These are phyloP conservation scores for Boletellus ananas DNA, from an alignment of 768 basidiomycete genomes.

Conservation along the genomic window DNA sequence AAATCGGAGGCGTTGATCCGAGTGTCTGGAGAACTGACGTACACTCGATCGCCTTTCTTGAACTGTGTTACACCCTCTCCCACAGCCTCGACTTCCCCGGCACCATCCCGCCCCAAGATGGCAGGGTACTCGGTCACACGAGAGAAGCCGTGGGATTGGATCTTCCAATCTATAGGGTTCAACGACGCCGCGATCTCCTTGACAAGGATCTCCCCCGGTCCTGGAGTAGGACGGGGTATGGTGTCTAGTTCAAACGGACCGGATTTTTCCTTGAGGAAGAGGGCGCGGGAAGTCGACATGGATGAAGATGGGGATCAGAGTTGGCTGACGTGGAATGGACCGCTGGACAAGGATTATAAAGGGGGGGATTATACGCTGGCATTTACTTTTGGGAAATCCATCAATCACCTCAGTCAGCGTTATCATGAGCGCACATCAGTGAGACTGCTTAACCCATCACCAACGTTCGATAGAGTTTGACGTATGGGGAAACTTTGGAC, in stretches of 20 bases:
- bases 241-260: constrained; percentile 13
- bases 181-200: constrained; percentile 38
- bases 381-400: neutral
- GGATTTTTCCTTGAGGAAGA: constrained; percentile 19
- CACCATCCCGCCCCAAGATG: constrained; percentile 36
- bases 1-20: neutral
- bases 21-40: neutral
- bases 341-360: neutral
- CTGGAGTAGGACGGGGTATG: constrained; percentile 25
- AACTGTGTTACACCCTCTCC: constrained; percentile 37
- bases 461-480: too few species aligned
- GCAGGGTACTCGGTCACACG: constrained; percentile 28
- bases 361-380: too few species aligned
- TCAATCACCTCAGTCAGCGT: neutral
- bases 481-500: too few species aligned
- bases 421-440: too few species aligned
- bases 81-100: constrained; percentile 37
- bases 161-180: constrained; percentile 43
- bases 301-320: neutral
- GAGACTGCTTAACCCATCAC: too few species aligned
- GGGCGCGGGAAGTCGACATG: constrained; percentile 16
- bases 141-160: constrained; percentile 5
- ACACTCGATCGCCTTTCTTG: constrained; percentile 33
- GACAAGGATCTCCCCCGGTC: constrained; percentile 42
- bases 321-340: neutral